Evolutionary conservation across 2,329 filamentous ascomycete genomes (phyloP).

Genomic region (Calonectria multiphialidica): DNA sequence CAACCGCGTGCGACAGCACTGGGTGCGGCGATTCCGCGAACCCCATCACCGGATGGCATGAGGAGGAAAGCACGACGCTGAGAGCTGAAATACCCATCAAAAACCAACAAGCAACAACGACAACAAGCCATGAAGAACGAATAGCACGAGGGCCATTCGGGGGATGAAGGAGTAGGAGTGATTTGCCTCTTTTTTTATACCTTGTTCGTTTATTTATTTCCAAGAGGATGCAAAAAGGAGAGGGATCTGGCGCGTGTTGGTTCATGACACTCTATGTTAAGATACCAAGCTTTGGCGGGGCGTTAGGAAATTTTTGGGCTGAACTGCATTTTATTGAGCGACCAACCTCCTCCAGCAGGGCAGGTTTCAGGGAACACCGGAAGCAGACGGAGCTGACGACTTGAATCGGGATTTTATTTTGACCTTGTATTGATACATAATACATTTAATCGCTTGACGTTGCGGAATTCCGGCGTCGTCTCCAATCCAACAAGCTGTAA

Average conservation of each 20-base stretch:
- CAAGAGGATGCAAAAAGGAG: constrained; percentile 8
- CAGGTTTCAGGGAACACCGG: constrained; percentile 13
- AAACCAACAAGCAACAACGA: background rate
- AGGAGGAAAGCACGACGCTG: background rate
- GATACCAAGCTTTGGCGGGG: constrained; percentile 24
- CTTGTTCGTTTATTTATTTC: background rate
- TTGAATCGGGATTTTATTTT: constrained; percentile 10
- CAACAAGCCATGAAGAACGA: constrained; percentile 9
- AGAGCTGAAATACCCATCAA: background rate
- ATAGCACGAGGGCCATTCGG: constrained; percentile 3
- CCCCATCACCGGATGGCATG: constrained; percentile 17
- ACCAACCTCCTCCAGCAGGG: background rate
- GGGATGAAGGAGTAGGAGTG: background rate
- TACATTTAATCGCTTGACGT: constrained; percentile 16
- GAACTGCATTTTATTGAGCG: constrained; percentile 21
- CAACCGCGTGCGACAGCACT: constrained; percentile 63
- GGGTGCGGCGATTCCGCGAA: constrained; percentile 66
- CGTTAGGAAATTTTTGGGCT: constrained; percentile 17
- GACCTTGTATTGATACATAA: constrained; percentile 26
- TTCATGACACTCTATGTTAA: constrained; percentile 21
- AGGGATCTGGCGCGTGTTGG: constrained; percentile 26
- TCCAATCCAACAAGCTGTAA: background rate
- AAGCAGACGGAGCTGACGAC: constrained; percentile 14
- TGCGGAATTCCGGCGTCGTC: background rate
- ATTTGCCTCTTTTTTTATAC: constrained; percentile 6